These are phyloP conservation scores for Prinsepia uniflora DNA, from an alignment of 306 rosid species.

Conservation along the genomic window DNA sequence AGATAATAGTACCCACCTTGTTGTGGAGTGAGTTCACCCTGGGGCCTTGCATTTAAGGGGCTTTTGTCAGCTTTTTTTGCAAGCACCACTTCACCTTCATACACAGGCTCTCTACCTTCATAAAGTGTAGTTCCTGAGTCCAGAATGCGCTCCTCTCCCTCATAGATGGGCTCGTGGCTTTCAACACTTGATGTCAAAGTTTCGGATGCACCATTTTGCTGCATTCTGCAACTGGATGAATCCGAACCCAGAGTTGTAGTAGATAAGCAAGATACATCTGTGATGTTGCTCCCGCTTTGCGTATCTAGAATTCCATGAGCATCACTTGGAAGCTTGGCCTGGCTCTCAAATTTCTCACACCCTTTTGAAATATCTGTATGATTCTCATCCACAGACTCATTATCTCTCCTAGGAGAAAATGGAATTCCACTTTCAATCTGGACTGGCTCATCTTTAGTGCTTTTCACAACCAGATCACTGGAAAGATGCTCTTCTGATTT, in stretches of 20 bases:
- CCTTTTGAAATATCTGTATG: slow-evolving; percentile 30
- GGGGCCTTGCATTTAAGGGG: slow-evolving; percentile 41
- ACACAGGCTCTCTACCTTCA: slow-evolving; percentile 76
- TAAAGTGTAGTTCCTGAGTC: slow-evolving; percentile 41
- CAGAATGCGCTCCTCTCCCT: slow-evolving; percentile 91
- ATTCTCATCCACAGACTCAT: slow-evolving; percentile 32
- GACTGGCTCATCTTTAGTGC: slow-evolving; percentile 29
- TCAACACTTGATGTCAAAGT: slow-evolving; percentile 55
- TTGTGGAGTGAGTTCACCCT: slow-evolving; percentile 66
- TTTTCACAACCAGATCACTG: slow-evolving; percentile 39
- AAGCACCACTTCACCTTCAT: slow-evolving; percentile 90
- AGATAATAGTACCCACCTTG: slow-evolving; percentile 45
- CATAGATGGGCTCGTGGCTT: slow-evolving; percentile 89
- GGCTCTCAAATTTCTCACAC: slow-evolving; percentile 28
- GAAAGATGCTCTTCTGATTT: slow-evolving; percentile 39
- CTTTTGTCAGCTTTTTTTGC: slow-evolving; percentile 79
- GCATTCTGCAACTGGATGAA: slow-evolving; percentile 42
- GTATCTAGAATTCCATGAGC: slow-evolving; percentile 41
- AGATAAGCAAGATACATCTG: slow-evolving; percentile 38
- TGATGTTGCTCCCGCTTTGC: slow-evolving; percentile 33
- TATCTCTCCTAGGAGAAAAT: slow-evolving; percentile 34
- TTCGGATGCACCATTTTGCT: slow-evolving; percentile 45
- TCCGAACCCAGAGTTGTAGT: slow-evolving; percentile 44
- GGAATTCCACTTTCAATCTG: slow-evolving; percentile 40
- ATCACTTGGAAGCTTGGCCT: slow-evolving; percentile 27